Percentiles rank a stretch among this genome's conserved stretches.
phyloP scores from a whole-genome alignment of 768 basidiomycete species.

The Mycena capillaripes region DNA sequence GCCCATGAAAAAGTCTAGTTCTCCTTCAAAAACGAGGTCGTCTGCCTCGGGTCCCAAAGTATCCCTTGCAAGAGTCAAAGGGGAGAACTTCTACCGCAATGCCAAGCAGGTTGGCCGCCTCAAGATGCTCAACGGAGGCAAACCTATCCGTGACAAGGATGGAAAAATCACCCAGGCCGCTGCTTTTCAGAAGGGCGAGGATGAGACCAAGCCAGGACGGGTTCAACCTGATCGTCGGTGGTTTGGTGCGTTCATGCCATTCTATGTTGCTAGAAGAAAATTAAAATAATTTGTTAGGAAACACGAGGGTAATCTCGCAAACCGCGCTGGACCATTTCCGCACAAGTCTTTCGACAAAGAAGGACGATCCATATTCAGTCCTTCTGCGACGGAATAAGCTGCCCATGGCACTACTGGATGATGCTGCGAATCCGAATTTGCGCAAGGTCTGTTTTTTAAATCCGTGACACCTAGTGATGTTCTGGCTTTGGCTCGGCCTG shows the following conservation, averaged over 20 bases:
- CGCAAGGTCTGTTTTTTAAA: conserved; percentile 70
- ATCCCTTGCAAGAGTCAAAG: conserved; percentile 81
- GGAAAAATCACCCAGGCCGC: conserved; percentile 96
- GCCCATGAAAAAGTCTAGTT: conserved; percentile 52
- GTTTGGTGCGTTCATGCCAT: conserved; percentile 82
- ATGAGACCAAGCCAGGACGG: conserved; percentile 89
- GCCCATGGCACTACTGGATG: conserved; percentile 96
- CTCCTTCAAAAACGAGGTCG: conserved; percentile 58
- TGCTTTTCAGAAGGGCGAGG: conserved; percentile 96
- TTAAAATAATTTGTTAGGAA: conserved; percentile 65
- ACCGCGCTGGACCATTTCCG: conserved; percentile 97
- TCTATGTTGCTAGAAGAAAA: background rate
- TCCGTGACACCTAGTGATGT: too few species aligned
- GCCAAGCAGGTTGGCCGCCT: conserved; percentile 87
- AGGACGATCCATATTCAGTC: conserved; percentile 96
- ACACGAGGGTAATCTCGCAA: conserved; percentile 98
- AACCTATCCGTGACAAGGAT: conserved; percentile 90
- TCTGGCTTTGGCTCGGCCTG: too few species aligned
- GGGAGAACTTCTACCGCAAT: conserved; percentile 99
- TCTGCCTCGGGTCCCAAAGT: conserved; percentile 58
- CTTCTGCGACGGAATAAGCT: conserved; percentile 94
- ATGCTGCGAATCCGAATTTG: conserved; percentile 83
- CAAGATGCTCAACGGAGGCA: conserved; percentile 95
- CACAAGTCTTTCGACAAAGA: conserved; percentile 85
- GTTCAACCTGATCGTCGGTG: conserved; percentile 96